Evolutionary conservation across 2,329 filamentous ascomycete genomes (phyloP).

Genomic region (Pseudogymnoascus sp.): DNA sequence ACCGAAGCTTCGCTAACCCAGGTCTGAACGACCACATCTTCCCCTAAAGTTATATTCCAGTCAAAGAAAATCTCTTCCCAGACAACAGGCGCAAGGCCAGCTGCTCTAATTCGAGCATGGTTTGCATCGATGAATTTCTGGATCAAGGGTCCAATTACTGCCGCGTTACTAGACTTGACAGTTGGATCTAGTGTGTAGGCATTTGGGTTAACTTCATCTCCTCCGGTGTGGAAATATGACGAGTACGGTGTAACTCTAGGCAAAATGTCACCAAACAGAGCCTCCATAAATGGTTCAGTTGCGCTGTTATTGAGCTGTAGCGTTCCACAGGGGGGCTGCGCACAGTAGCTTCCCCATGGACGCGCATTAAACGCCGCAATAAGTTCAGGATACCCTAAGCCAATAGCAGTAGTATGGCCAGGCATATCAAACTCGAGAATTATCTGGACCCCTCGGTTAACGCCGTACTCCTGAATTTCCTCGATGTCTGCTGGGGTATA

Average conservation of each 20-base stretch:
- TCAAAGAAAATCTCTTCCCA: conserved; percentile 82
- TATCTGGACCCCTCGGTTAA: conserved; percentile 60
- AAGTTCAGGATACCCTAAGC: conserved; percentile 60
- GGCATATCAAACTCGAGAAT: conserved; percentile 76
- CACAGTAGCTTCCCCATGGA: conserved; percentile 53
- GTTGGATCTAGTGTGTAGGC: conserved; percentile 67
- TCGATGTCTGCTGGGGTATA: conserved; percentile 61
- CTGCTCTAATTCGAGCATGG: conserved; percentile 55
- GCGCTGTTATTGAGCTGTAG: conserved; percentile 66
- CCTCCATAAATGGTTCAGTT: conserved; percentile 66
- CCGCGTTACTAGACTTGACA: conserved; percentile 56
- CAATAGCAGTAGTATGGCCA: conserved; percentile 65
- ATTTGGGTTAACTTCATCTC: conserved; percentile 77
- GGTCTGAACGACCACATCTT: conserved; percentile 68
- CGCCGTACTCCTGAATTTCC: conserved; percentile 62
- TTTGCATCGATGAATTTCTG: conserved; percentile 68
- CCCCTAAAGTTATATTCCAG: conserved; percentile 67
- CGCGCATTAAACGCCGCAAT: conserved; percentile 55
- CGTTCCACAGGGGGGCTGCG: conserved; percentile 58
- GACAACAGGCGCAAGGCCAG: conserved; percentile 64
- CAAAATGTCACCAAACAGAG: conserved; percentile 66
- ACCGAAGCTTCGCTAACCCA: conserved; percentile 64
- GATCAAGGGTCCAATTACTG: conserved; percentile 64
- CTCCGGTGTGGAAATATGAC: conserved; percentile 75
- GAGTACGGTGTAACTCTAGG: conserved; percentile 63